Percentiles rank a stretch among this genome's conserved stretches.
Evolutionary conservation across 257 asterid genomes (phyloP).

Genomic region (Penstemon newberryi): DNA sequence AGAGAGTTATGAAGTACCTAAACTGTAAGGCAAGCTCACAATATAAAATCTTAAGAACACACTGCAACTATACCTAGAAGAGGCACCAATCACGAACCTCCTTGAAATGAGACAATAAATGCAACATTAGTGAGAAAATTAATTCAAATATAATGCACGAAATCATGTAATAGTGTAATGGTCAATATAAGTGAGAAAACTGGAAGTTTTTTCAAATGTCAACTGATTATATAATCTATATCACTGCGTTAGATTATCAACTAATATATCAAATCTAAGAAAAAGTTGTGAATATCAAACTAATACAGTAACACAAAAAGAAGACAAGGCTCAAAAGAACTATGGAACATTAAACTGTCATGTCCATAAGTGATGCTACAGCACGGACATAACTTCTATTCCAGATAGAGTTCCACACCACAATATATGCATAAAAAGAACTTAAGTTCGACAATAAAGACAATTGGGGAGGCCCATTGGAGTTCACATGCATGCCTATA

Average conservation of each 20-base stretch:
- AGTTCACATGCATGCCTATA: conserved; percentile 1
- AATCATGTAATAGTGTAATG: neutral
- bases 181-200: conserved; percentile 1
- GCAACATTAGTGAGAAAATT: conserved; percentile 13
- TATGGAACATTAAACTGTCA: conserved; percentile 6
- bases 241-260: neutral
- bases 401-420: neutral
- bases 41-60: conserved; percentile 20
- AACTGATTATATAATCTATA: neutral
- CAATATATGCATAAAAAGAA: conserved; percentile 14
- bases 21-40: conserved; percentile 16
- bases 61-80: conserved; percentile 22
- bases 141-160: neutral
- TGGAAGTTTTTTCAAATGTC: conserved; percentile 21
- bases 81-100: neutral
- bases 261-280: neutral
- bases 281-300: conserved; percentile 16
- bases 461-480: neutral
- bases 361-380: conserved; percentile 2
- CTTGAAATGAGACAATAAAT: conserved; percentile 17
- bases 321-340: too few relatives aligned
- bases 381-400: conserved; percentile 4
- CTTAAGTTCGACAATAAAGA: neutral
- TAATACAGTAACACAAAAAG: neutral
- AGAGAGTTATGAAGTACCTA: conserved; percentile 6